Evolutionary conservation across 2,329 filamentous ascomycete species (phyloP), one percentile per base, ranked within the genome.

Genomic region (Claviceps fusiformis): DNA sequence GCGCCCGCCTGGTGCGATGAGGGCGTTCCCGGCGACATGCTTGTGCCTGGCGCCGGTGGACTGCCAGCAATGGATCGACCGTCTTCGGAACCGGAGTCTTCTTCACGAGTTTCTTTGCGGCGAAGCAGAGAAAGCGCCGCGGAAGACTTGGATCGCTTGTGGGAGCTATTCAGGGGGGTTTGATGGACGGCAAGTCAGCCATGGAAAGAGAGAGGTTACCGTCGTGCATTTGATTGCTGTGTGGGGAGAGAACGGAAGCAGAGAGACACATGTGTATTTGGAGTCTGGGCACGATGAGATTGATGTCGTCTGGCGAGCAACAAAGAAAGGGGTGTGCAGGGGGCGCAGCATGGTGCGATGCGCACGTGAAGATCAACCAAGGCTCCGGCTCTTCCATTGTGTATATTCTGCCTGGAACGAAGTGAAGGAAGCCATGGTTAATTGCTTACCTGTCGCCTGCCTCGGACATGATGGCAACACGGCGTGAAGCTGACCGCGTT

Each of bases 91-190:
- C 77, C 75, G 57, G 79, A 78, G 62, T 80, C 77, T 64, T 78
- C 74, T 61, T 73, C 72, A 59, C 72, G 70, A 59, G 68, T 69
- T 54, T 78, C 75, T 62, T 72, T 77, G 59, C 77, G 74, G 58
- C 78, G 72, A 65, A 83, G 67, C 64, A 83, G 65, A 65, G 78
- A 72, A 60, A 81, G 67, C 50, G 77, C 73, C 52, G 72, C 71
- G 45, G 75, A 62, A 53, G 74, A 80, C 65, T 76, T 82, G 55
- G 79, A 78, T 58, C 75, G 77, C 68, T 75, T 78, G 63, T 80
- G 78, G 29, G 59, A 54, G 52, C 60, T 62, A 39, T 24, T 13
- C 24, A n/a, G 48, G 15, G 17, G 10, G 5, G 24, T 24, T 24
- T 24, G 24, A 56, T 17, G 41, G 37, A 33, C 29, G 33, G 29